Base-by-base conservation (phyloP, 2,329 filamentous ascomycete genomes). In the Fusarium hainanense region DNA sequence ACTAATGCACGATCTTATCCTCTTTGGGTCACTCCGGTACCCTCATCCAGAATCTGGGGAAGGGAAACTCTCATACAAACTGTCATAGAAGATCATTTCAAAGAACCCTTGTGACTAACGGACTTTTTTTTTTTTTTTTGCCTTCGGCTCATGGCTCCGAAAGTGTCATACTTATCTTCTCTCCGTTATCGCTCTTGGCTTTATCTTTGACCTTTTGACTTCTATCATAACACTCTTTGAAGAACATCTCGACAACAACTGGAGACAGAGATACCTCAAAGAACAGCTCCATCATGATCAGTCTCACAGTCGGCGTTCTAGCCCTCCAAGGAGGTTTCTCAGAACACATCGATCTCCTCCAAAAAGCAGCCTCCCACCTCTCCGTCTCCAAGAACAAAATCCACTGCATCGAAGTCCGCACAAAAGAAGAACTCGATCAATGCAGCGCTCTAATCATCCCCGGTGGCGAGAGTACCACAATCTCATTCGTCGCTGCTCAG, bases 401-500 rank as follows among this genome's bases (percentile, higher is more conserved):
- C 82, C 77, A 79, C 27, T 93, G 96, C 76, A 85, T 91, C 68
- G 91, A 97, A 79, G 93, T 98, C 48, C 91, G 95, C 63, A 98
- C 91, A 9, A 82, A 88, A 4, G 82, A 84, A 9, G 87, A 97
- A 75, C 86, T 99, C 32, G 82, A 85, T 7, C 79, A 78, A 72
- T 98, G 94, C 81, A 89, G 95, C 79, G 95, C 89, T 27, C 86
- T 99, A 44, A 89, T 99, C 76, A 89, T 99, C 48, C 96, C 96
- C 5, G 96, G 96, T 54, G 96, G 96, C 66, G 96, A 99, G 80
- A 97, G 93, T 81, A 98, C 96, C 3, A 91, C 95, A 6, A 97
- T 99, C 72, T 93, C 93, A 13, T 87, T 98, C 30, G 92, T 98
- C 18, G 96, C 96, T 6, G 89, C 89, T 23, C 88, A 94, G 69